A percentile compares a stretch with the other conserved stretches of the same genome.
These are phyloP conservation scores for Candida suzukii DNA, from an alignment of 805 yeast genomes.

Conservation along the genomic window DNA sequence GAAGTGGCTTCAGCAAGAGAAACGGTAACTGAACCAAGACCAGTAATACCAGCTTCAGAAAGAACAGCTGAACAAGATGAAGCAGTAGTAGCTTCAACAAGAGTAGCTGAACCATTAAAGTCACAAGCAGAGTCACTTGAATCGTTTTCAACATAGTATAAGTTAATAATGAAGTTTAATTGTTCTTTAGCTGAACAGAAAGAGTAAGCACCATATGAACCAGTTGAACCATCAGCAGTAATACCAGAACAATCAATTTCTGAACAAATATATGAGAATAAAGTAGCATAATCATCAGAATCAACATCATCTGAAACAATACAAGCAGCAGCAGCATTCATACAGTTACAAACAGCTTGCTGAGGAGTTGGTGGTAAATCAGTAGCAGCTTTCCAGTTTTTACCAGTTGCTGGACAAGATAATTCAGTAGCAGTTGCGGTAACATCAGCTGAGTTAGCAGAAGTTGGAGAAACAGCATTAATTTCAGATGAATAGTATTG, in stretches of 20 bases:
- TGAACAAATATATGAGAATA: slow-evolving; percentile 55
- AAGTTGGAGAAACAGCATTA: slow-evolving; percentile 44
- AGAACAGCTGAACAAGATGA: slow-evolving; percentile 51
- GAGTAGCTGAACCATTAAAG: slow-evolving; percentile 62
- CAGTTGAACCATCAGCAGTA: slow-evolving; percentile 52
- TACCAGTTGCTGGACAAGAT: slow-evolving; percentile 53
- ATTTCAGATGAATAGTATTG: slow-evolving; percentile 56
- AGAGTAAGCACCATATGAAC: slow-evolving; percentile 66
- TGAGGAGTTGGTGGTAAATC: slow-evolving; percentile 77
- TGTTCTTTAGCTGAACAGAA: slow-evolving; percentile 62
- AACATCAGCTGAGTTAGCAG: slow-evolving; percentile 32
- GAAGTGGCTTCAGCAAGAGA: slow-evolving; percentile 21
- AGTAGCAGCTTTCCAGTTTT: slow-evolving; percentile 62
- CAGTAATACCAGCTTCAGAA: slow-evolving; percentile 61
- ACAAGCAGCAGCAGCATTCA: slow-evolving; percentile 49
- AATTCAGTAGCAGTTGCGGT: slow-evolving; percentile 35
- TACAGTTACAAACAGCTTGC: slow-evolving; percentile 55
- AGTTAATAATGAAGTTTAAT: slow-evolving; percentile 58
- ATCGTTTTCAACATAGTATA: slow-evolving; percentile 49
- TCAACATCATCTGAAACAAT: slow-evolving; percentile 50
- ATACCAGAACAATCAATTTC: slow-evolving; percentile 52
- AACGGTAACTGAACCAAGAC: slow-evolving; percentile 50
- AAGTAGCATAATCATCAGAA: slow-evolving; percentile 48
- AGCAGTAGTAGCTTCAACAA: slow-evolving; percentile 40
- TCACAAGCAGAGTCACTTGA: slow-evolving; percentile 47